These are phyloP conservation scores for Rutstroemia sp. DNA, from an alignment of 2,329 filamentous ascomycete species.

Conservation along the genomic window DNA sequence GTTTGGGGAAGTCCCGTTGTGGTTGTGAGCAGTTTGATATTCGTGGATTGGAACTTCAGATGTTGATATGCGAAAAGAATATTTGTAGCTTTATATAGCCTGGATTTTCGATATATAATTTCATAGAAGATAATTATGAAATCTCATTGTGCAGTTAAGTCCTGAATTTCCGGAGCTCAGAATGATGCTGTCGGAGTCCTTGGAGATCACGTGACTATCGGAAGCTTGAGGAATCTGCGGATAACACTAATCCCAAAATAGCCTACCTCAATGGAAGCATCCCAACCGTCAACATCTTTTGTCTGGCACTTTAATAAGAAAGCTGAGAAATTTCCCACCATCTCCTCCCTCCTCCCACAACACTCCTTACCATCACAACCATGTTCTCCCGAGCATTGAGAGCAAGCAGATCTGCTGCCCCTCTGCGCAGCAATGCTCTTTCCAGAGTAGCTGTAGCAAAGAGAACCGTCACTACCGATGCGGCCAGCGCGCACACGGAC, in stretches of 20 bases:
- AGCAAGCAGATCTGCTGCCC: slow-evolving; percentile 49
- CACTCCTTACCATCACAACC: slow-evolving; percentile 26
- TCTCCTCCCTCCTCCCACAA: slow-evolving; percentile 9
- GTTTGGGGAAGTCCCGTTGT: too few species aligned
- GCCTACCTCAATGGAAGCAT: slow-evolving; percentile 8
- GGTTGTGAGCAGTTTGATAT: too few species aligned
- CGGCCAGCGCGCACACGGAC: slow-evolving; percentile 83
- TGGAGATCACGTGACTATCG: background rate
- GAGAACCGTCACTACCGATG: slow-evolving; percentile 88
- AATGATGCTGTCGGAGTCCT: too few species aligned
- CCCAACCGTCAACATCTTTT: slow-evolving; percentile 11
- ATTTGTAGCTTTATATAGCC: too few species aligned
- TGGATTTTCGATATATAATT: too few species aligned
- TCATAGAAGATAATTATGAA: too few species aligned
- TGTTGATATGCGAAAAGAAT: too few species aligned
- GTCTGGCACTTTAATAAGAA: slow-evolving; percentile 2
- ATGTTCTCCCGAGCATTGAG: slow-evolving; percentile 69
- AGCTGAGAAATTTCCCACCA: slow-evolving; percentile 9
- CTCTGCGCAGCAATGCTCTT: slow-evolving; percentile 38
- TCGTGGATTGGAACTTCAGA: too few species aligned
- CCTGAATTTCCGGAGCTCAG: too few species aligned
- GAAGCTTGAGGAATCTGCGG: slow-evolving; percentile 7
- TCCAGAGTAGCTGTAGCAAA: slow-evolving; percentile 31
- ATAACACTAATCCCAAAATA: background rate
- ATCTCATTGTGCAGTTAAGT: too few species aligned